Conservation (phyloP, 192 early-diverging fungal genomes). For the Kickxella alabastrina region DNA sequence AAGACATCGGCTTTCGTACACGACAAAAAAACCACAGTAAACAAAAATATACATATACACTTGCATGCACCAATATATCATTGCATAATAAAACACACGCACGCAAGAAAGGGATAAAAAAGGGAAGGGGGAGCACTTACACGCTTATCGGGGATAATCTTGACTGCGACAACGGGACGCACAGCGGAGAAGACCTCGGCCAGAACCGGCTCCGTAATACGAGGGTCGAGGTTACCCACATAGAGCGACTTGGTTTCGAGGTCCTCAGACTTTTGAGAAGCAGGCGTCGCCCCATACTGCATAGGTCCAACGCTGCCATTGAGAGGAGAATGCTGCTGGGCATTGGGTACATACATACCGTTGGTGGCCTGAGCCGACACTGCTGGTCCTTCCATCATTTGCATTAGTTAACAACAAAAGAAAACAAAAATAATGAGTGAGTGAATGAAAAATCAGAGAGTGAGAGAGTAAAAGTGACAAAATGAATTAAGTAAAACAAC, state of each 20-base stretch:
- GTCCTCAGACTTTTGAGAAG: conserved; percentile 21
- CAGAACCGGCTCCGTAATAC: conserved; percentile 68
- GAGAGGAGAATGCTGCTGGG: conserved; percentile 24
- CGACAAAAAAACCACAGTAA: too few relatives aligned
- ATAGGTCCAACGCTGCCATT: conserved; percentile 24
- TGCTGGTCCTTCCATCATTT: conserved; percentile 42
- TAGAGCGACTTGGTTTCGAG: conserved; percentile 63
- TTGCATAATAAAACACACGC: background rate
- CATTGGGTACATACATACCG: conserved; percentile 22
- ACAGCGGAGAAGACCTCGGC: conserved; percentile 69
- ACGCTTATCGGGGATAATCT: conserved; percentile 76
- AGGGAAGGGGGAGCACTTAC: conserved; percentile 36
- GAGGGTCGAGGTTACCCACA: conserved; percentile 82
- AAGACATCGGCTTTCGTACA: too few relatives aligned
- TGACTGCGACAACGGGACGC: conserved; percentile 63
- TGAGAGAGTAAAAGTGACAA: conserved; percentile 15
- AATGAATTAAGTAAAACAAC: conserved; percentile 6
- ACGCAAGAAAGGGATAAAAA: conserved; percentile 1
- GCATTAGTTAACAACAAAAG: conserved; percentile 10
- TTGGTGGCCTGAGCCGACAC: conserved; percentile 16
- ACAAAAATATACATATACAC: too few relatives aligned
- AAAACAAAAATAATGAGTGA: conserved; percentile 1
- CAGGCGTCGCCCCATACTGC: conserved; percentile 24
- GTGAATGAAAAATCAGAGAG: conserved; percentile 10
- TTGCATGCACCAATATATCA: too few relatives aligned